These are phyloP conservation scores for Suillus subluteus DNA, from an alignment of 768 basidiomycete species.

Conservation along the genomic window DNA sequence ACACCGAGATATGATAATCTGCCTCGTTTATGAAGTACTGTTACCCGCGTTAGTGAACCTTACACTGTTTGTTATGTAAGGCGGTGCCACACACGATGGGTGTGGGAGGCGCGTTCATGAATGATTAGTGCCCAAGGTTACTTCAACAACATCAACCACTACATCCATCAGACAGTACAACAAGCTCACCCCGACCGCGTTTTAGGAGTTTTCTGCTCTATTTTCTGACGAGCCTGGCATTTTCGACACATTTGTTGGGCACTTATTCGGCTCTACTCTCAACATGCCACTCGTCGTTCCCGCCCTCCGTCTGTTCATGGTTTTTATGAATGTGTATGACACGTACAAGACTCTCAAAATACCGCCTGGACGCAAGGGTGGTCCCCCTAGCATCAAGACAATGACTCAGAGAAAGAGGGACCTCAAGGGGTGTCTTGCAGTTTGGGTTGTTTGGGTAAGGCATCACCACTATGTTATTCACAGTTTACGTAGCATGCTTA, in stretches of 20 bases:
- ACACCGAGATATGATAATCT: background rate
- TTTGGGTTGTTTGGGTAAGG: constrained; percentile 87
- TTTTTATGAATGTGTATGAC: constrained; percentile 81
- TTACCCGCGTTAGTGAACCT: background rate
- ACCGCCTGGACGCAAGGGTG: constrained; percentile 55
- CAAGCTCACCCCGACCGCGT: constrained; percentile 14
- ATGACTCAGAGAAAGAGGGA: constrained; percentile 77
- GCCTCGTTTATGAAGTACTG: background rate
- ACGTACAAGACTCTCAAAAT: constrained; percentile 82
- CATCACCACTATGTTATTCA: background rate
- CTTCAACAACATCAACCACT: constrained; percentile 18
- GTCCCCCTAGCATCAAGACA: constrained; percentile 67
- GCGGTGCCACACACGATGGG: constrained; percentile 17
- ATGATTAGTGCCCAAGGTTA: background rate
- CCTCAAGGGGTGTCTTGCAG: constrained; percentile 82
- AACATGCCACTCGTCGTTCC: constrained; percentile 72
- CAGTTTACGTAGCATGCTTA: constrained; percentile 16
- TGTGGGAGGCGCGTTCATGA: constrained; percentile 12
- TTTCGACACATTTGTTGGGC: constrained; percentile 14
- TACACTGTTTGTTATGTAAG: constrained; percentile 27
- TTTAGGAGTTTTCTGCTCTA: constrained; percentile 6
- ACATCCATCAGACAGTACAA: constrained; percentile 14
- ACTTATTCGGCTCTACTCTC: constrained; percentile 10
- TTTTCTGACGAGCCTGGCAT: constrained; percentile 8
- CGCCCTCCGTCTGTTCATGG: constrained; percentile 65